phyloP scores from a whole-genome alignment of 805 yeast species.

The Brettanomyces bruxellensis region DNA sequence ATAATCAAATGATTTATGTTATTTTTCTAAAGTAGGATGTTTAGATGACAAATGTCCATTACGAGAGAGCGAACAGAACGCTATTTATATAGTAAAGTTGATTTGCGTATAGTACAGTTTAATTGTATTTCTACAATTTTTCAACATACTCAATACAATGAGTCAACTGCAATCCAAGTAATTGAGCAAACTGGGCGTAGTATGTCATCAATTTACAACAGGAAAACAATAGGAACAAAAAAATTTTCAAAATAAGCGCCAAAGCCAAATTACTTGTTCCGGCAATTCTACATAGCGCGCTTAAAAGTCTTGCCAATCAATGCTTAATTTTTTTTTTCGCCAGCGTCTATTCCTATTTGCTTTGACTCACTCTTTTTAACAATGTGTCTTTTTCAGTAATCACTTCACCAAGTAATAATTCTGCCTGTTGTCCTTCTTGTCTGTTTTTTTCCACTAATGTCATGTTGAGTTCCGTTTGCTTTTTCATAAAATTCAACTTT shows the following conservation, averaged over 20 bases:
- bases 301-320: constrained; percentile 1
- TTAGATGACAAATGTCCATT: not conserved
- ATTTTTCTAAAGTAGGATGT: not conserved
- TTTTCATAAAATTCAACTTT: not conserved
- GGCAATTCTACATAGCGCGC: constrained; percentile 11
- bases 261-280: constrained; percentile 7
- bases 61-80: not conserved
- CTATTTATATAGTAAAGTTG: no score
- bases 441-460: not conserved
- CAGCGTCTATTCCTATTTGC: not conserved
- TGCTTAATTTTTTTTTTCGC: not conserved
- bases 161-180: not conserved
- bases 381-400: not conserved
- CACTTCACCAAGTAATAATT: not conserved
- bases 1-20: not conserved
- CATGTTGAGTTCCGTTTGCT: not conserved
- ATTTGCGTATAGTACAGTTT: no score
- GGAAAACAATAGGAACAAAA: not conserved
- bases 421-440: not conserved
- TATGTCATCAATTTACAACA: not conserved
- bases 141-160: no score
- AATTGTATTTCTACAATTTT: no score
- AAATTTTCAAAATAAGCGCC: constrained; percentile 10
- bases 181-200: no score
- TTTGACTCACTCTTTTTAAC: not conserved